Conservation (phyloP, 108 stramenopile species). For the Hondaea fermentalgiana region DNA sequence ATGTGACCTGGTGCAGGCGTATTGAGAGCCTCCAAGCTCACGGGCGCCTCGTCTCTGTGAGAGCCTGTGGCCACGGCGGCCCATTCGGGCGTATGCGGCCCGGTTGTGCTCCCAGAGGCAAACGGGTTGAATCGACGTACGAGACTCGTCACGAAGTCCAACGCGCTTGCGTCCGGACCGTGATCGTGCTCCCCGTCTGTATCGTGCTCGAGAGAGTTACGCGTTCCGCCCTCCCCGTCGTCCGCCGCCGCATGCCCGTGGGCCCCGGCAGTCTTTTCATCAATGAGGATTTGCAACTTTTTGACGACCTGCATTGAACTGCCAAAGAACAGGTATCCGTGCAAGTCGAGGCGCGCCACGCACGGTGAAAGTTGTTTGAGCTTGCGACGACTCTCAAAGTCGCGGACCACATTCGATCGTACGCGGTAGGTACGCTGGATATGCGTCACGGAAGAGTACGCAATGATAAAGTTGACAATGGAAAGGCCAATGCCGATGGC, state of each 20-base stretch:
- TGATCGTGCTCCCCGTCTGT: neutral
- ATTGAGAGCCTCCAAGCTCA: neutral
- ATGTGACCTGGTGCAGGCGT: neutral
- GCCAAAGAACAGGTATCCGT: slow-evolving; percentile 3
- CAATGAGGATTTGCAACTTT: neutral
- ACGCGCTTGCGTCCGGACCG: neutral
- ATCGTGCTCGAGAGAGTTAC: neutral
- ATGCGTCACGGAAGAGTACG: neutral
- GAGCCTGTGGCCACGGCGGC: neutral
- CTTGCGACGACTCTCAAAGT: neutral
- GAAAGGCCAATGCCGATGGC: slow-evolving; percentile 53
- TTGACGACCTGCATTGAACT: neutral
- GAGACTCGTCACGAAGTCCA: neutral
- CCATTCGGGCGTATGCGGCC: neutral
- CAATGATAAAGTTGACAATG: slow-evolving; percentile 24
- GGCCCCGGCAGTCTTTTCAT: neutral
- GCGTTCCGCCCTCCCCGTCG: neutral
- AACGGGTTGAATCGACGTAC: neutral
- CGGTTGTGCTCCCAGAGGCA: no score
- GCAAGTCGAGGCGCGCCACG: neutral
- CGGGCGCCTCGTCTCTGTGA: neutral
- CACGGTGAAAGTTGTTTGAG: neutral
- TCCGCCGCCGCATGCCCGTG: neutral
- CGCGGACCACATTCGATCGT: neutral
- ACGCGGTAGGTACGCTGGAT: neutral